Evolutionary conservation across 2,329 filamentous ascomycete species (phyloP).

Genomic region (Eutypa lata): DNA sequence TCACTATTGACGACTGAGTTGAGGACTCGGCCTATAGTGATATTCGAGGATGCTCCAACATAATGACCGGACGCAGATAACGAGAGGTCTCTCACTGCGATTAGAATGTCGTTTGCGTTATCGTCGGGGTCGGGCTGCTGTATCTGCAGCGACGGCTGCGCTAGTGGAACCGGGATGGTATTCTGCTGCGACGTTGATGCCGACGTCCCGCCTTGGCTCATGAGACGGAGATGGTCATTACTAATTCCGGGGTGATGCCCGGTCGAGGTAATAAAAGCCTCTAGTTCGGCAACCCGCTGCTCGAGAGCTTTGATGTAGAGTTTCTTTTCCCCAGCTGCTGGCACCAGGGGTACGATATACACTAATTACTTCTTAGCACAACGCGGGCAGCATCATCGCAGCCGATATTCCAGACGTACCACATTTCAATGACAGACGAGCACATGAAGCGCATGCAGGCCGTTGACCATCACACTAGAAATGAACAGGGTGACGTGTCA

Average conservation of each 20-base stretch:
- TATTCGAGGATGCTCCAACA: constrained; percentile 27
- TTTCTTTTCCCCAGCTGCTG: constrained; percentile 28
- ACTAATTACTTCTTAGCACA: constrained; percentile 11
- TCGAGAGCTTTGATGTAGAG: constrained; percentile 27
- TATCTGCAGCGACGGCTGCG: constrained; percentile 7
- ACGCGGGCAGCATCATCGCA: neutral
- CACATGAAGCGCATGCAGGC: constrained; percentile 26
- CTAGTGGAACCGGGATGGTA: constrained; percentile 2
- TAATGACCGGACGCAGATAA: constrained; percentile 28
- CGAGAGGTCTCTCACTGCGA: constrained; percentile 26
- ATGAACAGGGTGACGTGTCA: constrained; percentile 3
- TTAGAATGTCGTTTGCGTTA: constrained; percentile 25
- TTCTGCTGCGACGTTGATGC: constrained; percentile 14
- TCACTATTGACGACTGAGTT: constrained; percentile 27
- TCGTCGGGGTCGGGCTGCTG: constrained; percentile 21
- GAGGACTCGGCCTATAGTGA: constrained; percentile 28
- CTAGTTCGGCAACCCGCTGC: constrained; percentile 25
- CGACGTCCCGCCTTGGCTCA: constrained; percentile 7
- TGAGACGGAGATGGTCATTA: constrained; percentile 19
- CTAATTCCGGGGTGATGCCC: constrained; percentile 19
- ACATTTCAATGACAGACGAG: constrained; percentile 26
- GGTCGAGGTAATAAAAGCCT: constrained; percentile 21
- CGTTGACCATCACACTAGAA: constrained; percentile 26
- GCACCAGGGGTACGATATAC: constrained; percentile 28
- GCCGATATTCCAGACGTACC: constrained; percentile 12